Percentiles rank a stretch among this genome's conserved stretches.
Conservation (phyloP, 2,329 filamentous ascomycete species). For the Botrytis deweyae region DNA sequence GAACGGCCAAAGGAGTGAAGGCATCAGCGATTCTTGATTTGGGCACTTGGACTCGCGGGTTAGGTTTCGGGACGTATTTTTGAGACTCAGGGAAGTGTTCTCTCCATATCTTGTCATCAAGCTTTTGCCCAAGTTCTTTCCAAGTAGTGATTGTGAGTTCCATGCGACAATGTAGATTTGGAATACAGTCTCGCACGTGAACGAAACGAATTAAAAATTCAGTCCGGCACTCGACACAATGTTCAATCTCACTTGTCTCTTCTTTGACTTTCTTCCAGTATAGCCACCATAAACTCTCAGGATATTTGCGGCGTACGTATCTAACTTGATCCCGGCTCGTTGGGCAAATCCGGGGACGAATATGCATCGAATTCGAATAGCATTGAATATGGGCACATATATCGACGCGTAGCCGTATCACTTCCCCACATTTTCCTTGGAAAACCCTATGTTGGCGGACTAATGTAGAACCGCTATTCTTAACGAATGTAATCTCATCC, state of each 20-base stretch:
- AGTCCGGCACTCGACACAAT: background rate
- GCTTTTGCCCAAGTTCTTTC: background rate
- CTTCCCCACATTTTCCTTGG: background rate
- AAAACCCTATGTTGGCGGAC: background rate
- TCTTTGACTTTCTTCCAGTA: background rate
- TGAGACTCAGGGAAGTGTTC: background rate
- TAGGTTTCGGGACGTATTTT: background rate
- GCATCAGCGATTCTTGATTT: background rate
- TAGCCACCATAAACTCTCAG: background rate
- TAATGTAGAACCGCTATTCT: background rate
- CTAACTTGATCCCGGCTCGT: background rate
- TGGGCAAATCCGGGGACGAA: background rate
- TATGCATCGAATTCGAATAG: background rate
- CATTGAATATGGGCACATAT: conserved; percentile 3
- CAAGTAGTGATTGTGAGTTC: background rate
- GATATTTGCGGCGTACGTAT: background rate
- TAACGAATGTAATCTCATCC: background rate
- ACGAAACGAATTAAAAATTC: background rate
- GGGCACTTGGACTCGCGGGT: background rate
- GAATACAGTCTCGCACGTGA: background rate
- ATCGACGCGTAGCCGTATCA: background rate
- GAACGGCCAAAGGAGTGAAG: background rate
- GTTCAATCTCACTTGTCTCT: background rate
- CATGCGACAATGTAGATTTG: background rate
- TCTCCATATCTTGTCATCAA: background rate